Evolutionary conservation across 768 basidiomycete species (phyloP).

Genomic region (Psilocybe sp.): DNA sequence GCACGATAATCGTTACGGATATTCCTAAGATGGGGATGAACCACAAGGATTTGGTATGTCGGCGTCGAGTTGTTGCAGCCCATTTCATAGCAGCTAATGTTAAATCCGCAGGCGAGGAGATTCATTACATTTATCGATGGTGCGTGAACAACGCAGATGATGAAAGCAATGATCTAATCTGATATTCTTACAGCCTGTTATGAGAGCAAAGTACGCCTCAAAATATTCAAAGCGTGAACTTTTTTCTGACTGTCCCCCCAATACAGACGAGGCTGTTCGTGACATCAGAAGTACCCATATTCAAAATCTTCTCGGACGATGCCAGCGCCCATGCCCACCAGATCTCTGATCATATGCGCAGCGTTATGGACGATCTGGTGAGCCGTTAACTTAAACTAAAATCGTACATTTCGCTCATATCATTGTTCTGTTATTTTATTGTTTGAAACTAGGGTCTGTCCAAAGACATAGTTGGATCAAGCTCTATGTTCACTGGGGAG

Average conservation of each 20-base stretch:
- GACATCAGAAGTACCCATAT: constrained; percentile 90
- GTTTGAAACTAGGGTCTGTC: constrained; percentile 64
- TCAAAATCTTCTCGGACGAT: constrained; percentile 85
- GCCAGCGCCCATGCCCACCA: constrained; percentile 30
- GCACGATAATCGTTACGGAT: constrained; percentile 83
- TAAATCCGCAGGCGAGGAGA: constrained; percentile 63
- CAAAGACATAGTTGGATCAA: constrained; percentile 70
- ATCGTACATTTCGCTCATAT: too few species aligned
- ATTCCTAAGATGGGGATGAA: constrained; percentile 86
- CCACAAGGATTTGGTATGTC: constrained; percentile 77
- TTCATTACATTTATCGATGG: constrained; percentile 99
- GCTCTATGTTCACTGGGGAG: constrained; percentile 92
- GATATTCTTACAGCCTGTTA: constrained; percentile 65
- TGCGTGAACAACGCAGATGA: constrained; percentile 26
- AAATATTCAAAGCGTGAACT: not conserved
- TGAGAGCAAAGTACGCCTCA: constrained; percentile 68
- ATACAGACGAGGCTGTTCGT: constrained; percentile 83
- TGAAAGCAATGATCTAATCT: not conserved
- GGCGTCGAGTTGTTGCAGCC: not conserved
- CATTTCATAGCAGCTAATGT: not conserved
- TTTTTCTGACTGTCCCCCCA: not conserved
- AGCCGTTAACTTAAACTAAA: constrained; percentile 12
- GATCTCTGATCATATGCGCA: constrained; percentile 84
- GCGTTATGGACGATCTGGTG: constrained; percentile 95
- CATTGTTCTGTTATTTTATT: too few species aligned